These are phyloP conservation scores for Rhodotorula sp. DNA, from an alignment of 1,284 basidiomycete genomes.

Conservation along the genomic window DNA sequence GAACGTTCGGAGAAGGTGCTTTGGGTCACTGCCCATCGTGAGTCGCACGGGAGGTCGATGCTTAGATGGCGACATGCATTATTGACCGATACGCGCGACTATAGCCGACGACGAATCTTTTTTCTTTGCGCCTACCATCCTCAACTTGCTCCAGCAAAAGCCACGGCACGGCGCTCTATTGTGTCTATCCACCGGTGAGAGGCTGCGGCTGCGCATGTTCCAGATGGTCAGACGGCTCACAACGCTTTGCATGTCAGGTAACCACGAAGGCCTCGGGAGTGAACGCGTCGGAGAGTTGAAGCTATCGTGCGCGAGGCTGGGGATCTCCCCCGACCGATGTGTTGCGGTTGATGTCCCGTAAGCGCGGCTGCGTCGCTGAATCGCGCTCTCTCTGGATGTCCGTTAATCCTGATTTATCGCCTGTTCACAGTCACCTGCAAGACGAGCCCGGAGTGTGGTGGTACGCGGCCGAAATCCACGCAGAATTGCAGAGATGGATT, in stretches of 20 bases:
- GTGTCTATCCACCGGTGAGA: constrained; percentile 54
- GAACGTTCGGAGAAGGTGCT: constrained; percentile 20
- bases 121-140: constrained; percentile 82
- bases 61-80: neutral
- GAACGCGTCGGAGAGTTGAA: constrained; percentile 65
- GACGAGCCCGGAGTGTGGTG: constrained; percentile 73
- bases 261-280: constrained; percentile 76
- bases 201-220: neutral
- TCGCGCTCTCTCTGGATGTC: no score
- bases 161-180: constrained; percentile 45
- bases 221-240: neutral
- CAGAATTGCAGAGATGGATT: constrained; percentile 63
- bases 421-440: constrained; percentile 61
- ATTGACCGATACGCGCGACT: no score
- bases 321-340: constrained; percentile 61
- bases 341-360: constrained; percentile 71
- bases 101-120: constrained; percentile 77
- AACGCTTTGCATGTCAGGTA: constrained; percentile 53
- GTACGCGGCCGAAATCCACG: constrained; percentile 63
- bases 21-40: constrained; percentile 45
- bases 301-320: constrained; percentile 67
- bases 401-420: neutral
- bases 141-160: constrained; percentile 55
- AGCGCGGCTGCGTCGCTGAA: constrained; percentile 46
- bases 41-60: neutral